Base-by-base conservation (phyloP, 1,284 basidiomycete species). In the Ustilago cynodontis region DNA sequence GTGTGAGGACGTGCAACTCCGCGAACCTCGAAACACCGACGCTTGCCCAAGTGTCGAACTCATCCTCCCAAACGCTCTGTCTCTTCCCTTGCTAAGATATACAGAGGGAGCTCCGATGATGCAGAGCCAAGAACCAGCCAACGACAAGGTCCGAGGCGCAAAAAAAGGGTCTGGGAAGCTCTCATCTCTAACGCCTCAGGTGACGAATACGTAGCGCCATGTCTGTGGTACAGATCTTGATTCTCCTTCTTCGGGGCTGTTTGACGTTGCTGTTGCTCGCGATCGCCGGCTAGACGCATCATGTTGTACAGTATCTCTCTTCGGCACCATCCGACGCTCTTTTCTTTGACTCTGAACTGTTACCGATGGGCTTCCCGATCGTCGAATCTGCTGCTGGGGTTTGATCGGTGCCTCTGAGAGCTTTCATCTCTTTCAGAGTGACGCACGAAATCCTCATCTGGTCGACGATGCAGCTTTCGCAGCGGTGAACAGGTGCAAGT, bases 211-310 rank as follows among this genome's bases (percentile, higher is more conserved):
- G 43, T 6, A 41, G n/a, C 13, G 14, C 35, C 14, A 37, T 37
- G 9, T 37, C 43, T 45, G 43, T 45, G 43, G 43, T 45, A 45
- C 43, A 45, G 22, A 45, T 37, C 35, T 37, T 37, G 11, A 33
- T 33, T 33, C 31, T 33, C 31, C 31, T 33, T 33, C 31, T 33
- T 33, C 39, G 6, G 39, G n/a, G 39, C n/a, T n/a, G n/a, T 16
- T 41, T 41, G 49, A 31, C 51, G 35, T 29, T 31, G 11, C n/a
- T 22, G 60, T 22, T 45, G 43, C 43, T 45, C 22, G n/a, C 43
- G 43, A 20, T 45, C 35, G 7, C 35, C 35, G 35, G 9, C 9
- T 14, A 9, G 7, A 37, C 35, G 35, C 35, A 37, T 13, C 35
- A 16, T 14, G 8, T 16, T 14, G 13, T 7, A 14, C 18, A 14